These are phyloP conservation scores for Fusarium irregulare DNA, from an alignment of 2,329 filamentous ascomycete species.

Conservation along the genomic window DNA sequence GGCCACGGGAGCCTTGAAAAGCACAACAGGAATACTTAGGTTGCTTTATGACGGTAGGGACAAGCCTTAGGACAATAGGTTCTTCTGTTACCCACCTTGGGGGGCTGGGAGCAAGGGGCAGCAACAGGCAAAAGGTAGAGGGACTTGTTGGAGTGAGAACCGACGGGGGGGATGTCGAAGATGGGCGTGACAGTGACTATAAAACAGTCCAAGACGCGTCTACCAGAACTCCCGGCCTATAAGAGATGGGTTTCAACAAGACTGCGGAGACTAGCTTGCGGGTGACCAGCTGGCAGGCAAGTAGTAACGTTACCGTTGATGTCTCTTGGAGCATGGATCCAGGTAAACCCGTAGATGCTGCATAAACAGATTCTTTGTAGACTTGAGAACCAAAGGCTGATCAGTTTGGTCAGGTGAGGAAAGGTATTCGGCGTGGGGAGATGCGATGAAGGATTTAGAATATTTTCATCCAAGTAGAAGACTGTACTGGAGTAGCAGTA, in stretches of 20 bases:
- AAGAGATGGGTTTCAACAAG: background rate
- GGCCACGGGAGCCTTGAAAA: background rate
- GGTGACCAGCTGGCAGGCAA: background rate
- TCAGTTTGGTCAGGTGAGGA: background rate
- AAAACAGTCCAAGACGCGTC: constrained; percentile 3
- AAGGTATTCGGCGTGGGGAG: background rate
- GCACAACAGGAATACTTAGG: background rate
- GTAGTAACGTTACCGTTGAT: background rate
- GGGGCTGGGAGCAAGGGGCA: background rate
- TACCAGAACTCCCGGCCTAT: background rate
- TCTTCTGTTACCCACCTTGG: background rate
- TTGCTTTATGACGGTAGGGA: too few relatives aligned
- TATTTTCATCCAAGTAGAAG: background rate
- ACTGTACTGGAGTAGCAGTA: background rate
- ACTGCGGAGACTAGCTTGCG: background rate
- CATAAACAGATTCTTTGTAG: background rate
- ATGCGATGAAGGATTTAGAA: background rate
- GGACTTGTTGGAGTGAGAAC: background rate
- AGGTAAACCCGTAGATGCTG: background rate
- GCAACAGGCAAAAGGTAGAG: background rate
- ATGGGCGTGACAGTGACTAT: background rate
- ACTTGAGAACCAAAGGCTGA: background rate
- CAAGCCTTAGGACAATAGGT: background rate
- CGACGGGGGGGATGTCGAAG: background rate
- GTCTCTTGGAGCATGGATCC: background rate